Conservation (phyloP, 2,329 filamentous ascomycete genomes). For the Stemphylium vesicarium region DNA sequence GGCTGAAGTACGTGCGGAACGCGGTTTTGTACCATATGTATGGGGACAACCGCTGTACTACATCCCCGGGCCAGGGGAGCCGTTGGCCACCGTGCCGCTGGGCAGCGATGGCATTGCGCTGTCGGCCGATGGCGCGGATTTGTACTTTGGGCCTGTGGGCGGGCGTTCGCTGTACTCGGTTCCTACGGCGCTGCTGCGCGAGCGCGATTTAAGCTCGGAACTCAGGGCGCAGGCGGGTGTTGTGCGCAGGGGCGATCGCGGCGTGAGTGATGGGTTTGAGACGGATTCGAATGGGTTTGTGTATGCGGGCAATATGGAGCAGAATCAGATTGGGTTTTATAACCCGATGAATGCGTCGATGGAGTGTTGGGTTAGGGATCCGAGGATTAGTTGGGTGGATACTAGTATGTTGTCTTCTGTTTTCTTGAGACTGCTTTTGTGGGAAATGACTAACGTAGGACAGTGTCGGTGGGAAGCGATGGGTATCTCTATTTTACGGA, state of each 20-base stretch:
- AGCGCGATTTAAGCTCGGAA: conserved; percentile 49
- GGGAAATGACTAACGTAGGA: background rate
- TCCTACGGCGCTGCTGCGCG: conserved; percentile 53
- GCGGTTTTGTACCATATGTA: conserved; percentile 56
- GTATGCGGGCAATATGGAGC: conserved; percentile 59
- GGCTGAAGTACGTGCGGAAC: conserved; percentile 50
- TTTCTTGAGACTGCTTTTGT: background rate
- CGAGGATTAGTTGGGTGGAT: conserved; percentile 59
- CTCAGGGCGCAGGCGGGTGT: conserved; percentile 54
- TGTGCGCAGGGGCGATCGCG: conserved; percentile 54
- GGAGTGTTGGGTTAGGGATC: conserved; percentile 54
- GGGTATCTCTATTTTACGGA: conserved; percentile 62
- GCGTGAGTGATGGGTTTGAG: conserved; percentile 60
- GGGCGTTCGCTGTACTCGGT: conserved; percentile 55
- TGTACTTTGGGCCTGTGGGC: conserved; percentile 57
- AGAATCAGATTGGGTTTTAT: conserved; percentile 50
- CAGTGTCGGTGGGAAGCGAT: conserved; percentile 51
- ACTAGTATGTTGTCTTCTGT: conserved; percentile 43
- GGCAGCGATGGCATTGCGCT: conserved; percentile 61
- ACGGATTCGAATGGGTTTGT: conserved; percentile 58
- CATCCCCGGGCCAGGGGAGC: conserved; percentile 43
- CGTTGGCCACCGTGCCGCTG: conserved; percentile 50
- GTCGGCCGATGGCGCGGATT: conserved; percentile 55
- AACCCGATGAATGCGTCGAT: conserved; percentile 55
- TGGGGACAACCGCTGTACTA: conserved; percentile 58